Evolutionary conservation across 345 rosid species (phyloP).

Genomic region (Psidium friedrichsthalianum): DNA sequence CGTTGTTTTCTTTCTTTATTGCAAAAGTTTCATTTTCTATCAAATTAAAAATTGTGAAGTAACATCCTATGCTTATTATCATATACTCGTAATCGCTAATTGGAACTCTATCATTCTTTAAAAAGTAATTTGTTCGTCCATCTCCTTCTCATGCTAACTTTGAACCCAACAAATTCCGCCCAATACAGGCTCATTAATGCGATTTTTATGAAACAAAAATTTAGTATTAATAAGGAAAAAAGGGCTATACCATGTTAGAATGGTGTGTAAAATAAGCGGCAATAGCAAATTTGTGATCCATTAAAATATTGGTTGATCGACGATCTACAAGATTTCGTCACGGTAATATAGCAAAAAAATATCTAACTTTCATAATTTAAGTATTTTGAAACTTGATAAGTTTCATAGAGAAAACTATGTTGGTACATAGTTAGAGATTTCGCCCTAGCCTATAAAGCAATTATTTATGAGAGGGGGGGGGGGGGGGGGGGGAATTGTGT

Average conservation of each 20-base stretch:
- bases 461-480: not conserved
- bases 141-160: not conserved
- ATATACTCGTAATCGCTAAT: not conserved
- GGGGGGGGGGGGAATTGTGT: not conserved
- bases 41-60: not conserved
- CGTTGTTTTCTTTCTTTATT: not conserved
- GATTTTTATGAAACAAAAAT: not conserved
- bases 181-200: not conserved
- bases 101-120: not conserved
- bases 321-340: not conserved
- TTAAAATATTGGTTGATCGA: too few relatives aligned
- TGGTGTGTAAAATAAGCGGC: not conserved
- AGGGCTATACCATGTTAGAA: not conserved
- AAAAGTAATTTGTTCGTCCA: not conserved
- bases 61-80: not conserved
- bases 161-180: not conserved
- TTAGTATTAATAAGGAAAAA: not conserved
- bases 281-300: not conserved
- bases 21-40: not conserved
- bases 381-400: not conserved
- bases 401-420: not conserved
- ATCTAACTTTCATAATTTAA: not conserved
- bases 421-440: not conserved
- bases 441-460: not conserved
- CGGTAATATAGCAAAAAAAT: not conserved